Evolutionary conservation across 345 rosid genomes (phyloP).

Genomic region (Corchorus olitorius): DNA sequence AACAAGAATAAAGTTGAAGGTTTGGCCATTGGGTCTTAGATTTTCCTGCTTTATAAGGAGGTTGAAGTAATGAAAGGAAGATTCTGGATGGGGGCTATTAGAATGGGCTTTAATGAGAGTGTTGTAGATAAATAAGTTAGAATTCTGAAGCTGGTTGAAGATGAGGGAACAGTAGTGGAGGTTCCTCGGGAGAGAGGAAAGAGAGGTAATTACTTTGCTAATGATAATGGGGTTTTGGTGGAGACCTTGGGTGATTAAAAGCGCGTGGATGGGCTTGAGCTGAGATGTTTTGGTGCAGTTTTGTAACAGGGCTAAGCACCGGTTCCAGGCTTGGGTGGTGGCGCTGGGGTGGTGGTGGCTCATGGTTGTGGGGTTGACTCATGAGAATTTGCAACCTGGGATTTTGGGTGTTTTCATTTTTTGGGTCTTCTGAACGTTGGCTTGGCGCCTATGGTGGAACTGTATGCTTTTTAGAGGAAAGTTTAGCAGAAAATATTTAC

Average conservation of each 20-base stretch:
- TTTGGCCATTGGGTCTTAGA: slow-evolving; percentile 42
- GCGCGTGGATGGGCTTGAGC: slow-evolving; percentile 43
- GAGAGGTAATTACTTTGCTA: slow-evolving; percentile 48
- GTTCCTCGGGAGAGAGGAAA: slow-evolving; percentile 31
- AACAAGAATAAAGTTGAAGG: slow-evolving; percentile 48
- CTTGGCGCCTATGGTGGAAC: not conserved
- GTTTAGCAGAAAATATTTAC: not conserved
- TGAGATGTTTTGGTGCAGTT: slow-evolving; percentile 34
- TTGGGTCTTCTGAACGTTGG: not conserved
- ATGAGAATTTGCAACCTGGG: not conserved
- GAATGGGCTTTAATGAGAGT: slow-evolving; percentile 56
- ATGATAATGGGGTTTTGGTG: slow-evolving; percentile 41
- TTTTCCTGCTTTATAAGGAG: slow-evolving; percentile 34
- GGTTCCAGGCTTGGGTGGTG: slow-evolving; percentile 34
- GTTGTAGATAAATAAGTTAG: slow-evolving; percentile 43
- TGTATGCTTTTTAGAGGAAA: not conserved
- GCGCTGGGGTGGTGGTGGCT: slow-evolving; percentile 2
- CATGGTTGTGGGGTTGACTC: not conserved
- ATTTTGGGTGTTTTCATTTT: not conserved
- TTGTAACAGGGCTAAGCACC: slow-evolving; percentile 37
- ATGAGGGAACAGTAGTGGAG: slow-evolving; percentile 46
- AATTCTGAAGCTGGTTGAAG: slow-evolving; percentile 34
- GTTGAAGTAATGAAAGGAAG: slow-evolving; percentile 42
- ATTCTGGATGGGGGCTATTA: slow-evolving; percentile 35
- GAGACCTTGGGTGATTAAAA: slow-evolving; percentile 40